These are phyloP conservation scores for Gyromitra esculenta DNA, from an alignment of 2,329 filamentous ascomycete species.

Conservation along the genomic window DNA sequence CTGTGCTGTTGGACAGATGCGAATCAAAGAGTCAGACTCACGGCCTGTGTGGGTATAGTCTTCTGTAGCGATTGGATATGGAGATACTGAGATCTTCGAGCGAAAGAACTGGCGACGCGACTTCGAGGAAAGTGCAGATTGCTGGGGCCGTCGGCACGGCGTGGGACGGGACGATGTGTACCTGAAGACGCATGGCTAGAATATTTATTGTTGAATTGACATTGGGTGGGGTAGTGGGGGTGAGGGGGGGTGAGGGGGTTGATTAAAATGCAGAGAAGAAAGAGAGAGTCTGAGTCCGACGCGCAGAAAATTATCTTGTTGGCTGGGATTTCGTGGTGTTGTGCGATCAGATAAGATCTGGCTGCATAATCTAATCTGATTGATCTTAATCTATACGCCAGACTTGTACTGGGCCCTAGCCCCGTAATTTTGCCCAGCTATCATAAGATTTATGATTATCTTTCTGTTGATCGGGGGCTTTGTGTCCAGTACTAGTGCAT, in stretches of 20 bases:
- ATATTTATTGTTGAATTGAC: slow-evolving; percentile 2
- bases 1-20: background rate
- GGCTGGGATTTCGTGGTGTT: slow-evolving; percentile 1
- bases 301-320: slow-evolving; percentile 33
- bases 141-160: slow-evolving; percentile 6
- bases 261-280: background rate
- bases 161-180: slow-evolving; percentile 53
- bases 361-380: background rate
- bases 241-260: background rate
- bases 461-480: background rate
- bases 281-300: background rate
- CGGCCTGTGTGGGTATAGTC: slow-evolving; percentile 56
- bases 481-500: too few species aligned
- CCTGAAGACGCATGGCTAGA: slow-evolving; percentile 55
- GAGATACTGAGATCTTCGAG: slow-evolving; percentile 54
- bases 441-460: too few species aligned
- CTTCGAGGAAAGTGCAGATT: slow-evolving; percentile 55
- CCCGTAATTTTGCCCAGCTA: too few species aligned
- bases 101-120: slow-evolving; percentile 52
- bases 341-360: slow-evolving; percentile 16
- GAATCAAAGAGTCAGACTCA: slow-evolving; percentile 37
- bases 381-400: background rate
- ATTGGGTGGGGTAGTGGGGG: background rate
- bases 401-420: too few species aligned
- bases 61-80: slow-evolving; percentile 54